Percentiles rank a stretch among this genome's conserved stretches.
Conservation (phyloP, 164 flowering plant genomes). For the Cinnamomum chago region DNA sequence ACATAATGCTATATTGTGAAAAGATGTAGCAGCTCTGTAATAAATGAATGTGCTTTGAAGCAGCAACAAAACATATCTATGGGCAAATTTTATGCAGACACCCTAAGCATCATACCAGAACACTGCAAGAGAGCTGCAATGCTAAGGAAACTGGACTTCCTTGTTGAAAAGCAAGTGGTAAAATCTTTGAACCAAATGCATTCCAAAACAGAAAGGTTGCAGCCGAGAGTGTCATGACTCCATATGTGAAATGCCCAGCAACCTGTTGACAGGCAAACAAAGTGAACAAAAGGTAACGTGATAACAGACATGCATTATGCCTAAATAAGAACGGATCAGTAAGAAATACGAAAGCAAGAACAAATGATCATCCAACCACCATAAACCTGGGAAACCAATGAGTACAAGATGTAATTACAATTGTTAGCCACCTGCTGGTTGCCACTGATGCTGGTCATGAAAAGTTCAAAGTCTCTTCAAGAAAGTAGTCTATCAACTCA, state of each 20-base stretch:
- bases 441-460: too few species aligned
- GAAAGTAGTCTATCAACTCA: too few species aligned
- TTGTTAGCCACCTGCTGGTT: too few species aligned
- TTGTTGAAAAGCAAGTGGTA: slow-evolving; percentile 63
- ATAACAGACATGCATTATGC: neutral
- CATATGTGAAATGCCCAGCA: slow-evolving; percentile 91
- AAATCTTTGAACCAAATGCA: slow-evolving; percentile 55
- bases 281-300: neutral
- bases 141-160: slow-evolving; percentile 82
- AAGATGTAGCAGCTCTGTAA: too few species aligned
- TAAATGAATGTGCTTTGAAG: too few species aligned
- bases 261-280: slow-evolving; percentile 42
- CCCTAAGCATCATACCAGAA: slow-evolving; percentile 56
- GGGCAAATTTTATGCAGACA: too few species aligned
- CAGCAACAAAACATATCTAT: too few species aligned
- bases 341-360: neutral
- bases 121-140: slow-evolving; percentile 96
- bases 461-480: too few species aligned
- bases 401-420: too few species aligned
- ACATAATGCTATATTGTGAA: too few species aligned
- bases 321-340: neutral
- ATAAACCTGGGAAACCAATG: neutral
- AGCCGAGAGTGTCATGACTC: slow-evolving; percentile 95
- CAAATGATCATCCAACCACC: neutral
- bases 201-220: slow-evolving; percentile 94